Percentiles rank a stretch among this genome's conserved stretches.
Evolutionary conservation across 2,329 filamentous ascomycete genomes (phyloP).

Genomic region (Xylaria sp.): DNA sequence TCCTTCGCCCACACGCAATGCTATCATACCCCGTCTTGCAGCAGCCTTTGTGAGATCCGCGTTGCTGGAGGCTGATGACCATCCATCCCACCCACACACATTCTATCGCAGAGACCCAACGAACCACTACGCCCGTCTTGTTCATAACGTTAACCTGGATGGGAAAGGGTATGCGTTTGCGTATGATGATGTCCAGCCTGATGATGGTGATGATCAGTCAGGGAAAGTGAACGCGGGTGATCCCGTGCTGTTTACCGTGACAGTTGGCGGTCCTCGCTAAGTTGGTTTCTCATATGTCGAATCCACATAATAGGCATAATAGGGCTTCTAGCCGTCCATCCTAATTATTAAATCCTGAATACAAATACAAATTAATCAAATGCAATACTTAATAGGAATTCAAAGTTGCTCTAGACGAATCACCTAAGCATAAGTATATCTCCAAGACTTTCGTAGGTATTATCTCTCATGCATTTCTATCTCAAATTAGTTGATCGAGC

Average conservation of each 20-base stretch:
- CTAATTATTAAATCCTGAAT: not conserved
- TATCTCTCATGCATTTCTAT: constrained; percentile 9
- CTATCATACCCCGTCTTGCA: constrained; percentile 60
- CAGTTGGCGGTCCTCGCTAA: constrained; percentile 56
- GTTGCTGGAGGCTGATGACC: constrained; percentile 59
- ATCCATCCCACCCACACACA: constrained; percentile 50
- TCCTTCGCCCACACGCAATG: constrained; percentile 53
- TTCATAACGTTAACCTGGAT: constrained; percentile 64
- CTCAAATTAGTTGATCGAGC: not conserved
- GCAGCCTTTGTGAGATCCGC: constrained; percentile 64
- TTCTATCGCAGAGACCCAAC: constrained; percentile 57
- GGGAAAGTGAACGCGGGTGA: constrained; percentile 65
- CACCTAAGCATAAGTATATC: not conserved
- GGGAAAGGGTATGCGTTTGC: constrained; percentile 68
- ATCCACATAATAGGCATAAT: too few relatives aligned
- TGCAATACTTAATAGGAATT: not conserved
- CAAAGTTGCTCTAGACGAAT: not conserved
- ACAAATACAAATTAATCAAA: not conserved
- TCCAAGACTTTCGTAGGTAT: not conserved
- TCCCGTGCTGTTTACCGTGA: constrained; percentile 60
- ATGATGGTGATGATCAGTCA: constrained; percentile 62
- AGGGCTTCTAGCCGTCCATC: not conserved
- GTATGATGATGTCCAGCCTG: constrained; percentile 68
- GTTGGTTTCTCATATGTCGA: not conserved
- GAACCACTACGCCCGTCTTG: constrained; percentile 68